A percentile compares a stretch with the other conserved stretches of the same genome.
These are phyloP conservation scores for Lepidium africanum DNA, from an alignment of 345 rosid genomes.

Conservation along the genomic window DNA sequence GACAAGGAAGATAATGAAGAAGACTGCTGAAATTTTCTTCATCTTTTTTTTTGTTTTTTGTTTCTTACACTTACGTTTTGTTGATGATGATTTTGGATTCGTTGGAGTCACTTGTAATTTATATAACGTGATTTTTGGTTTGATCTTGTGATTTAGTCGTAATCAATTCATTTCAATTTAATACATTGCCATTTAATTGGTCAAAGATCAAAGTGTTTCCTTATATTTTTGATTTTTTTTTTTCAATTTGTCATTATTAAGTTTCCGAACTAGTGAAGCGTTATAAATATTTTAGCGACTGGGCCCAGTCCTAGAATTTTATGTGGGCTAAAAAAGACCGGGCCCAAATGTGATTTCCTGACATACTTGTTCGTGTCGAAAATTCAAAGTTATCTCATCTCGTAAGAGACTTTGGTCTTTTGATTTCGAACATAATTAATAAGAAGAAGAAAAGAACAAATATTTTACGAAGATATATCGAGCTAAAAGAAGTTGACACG, in stretches of 20 bases:
- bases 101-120: not conserved
- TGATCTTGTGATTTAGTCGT: not conserved
- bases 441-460: too few species aligned
- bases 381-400: not conserved
- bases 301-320: not conserved
- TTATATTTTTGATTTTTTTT: not conserved
- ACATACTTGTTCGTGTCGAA: not conserved
- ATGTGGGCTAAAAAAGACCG: not conserved
- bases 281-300: too few species aligned
- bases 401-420: not conserved
- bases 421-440: too few species aligned
- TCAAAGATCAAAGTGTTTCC: not conserved
- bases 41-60: not conserved
- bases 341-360: not conserved
- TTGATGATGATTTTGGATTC: not conserved
- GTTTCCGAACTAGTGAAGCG: not conserved
- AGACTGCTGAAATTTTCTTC: constrained; percentile 12
- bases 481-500: not conserved
- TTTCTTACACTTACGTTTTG: not conserved
- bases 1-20: constrained; percentile 8
- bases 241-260: not conserved
- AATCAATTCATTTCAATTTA: not conserved
- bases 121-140: not conserved
- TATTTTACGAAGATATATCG: too few species aligned
- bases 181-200: not conserved